Evolutionary conservation across 805 yeast species (phyloP).

Genomic region (Cyberlindnera veronae): DNA sequence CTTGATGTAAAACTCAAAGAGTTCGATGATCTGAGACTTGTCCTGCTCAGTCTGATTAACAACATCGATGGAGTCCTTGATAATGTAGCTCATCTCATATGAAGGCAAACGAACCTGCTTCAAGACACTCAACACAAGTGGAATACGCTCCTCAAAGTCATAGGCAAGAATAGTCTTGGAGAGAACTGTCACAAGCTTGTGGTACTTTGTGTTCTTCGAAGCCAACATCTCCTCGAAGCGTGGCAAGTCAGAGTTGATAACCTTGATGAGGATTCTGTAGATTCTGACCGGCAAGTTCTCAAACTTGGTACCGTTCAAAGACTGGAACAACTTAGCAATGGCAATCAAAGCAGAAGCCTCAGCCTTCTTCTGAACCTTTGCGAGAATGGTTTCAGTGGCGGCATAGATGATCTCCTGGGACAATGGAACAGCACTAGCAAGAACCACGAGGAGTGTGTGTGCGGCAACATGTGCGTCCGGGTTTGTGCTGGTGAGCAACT

Average conservation of each 20-base stretch:
- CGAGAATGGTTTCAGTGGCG: constrained; percentile 54
- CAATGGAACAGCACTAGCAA: constrained; percentile 69
- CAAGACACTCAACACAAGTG: constrained; percentile 35
- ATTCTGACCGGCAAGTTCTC: constrained; percentile 39
- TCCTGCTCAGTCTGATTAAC: constrained; percentile 34
- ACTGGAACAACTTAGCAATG: constrained; percentile 46
- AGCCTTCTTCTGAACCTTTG: constrained; percentile 39
- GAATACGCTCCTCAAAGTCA: constrained; percentile 35
- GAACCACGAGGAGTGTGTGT: constrained; percentile 75
- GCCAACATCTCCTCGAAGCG: constrained; percentile 27
- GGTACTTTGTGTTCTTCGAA: constrained; percentile 31
- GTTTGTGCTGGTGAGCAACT: constrained; percentile 43
- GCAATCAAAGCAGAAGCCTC: constrained; percentile 44
- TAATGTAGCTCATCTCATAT: constrained; percentile 35
- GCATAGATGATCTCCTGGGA: constrained; percentile 54
- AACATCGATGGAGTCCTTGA: constrained; percentile 37
- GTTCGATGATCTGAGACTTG: constrained; percentile 34
- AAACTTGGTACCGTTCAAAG: constrained; percentile 39
- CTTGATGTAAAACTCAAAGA: constrained; percentile 38
- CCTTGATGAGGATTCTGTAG: constrained; percentile 30
- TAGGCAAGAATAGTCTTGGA: constrained; percentile 41
- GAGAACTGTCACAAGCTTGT: constrained; percentile 42
- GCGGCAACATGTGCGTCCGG: constrained; percentile 77
- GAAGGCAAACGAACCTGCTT: constrained; percentile 32
- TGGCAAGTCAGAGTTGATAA: constrained; percentile 26